phyloP scores from a whole-genome alignment of 495 filamentous ascomycete genomes.

The Xylaria flabelliformis region DNA sequence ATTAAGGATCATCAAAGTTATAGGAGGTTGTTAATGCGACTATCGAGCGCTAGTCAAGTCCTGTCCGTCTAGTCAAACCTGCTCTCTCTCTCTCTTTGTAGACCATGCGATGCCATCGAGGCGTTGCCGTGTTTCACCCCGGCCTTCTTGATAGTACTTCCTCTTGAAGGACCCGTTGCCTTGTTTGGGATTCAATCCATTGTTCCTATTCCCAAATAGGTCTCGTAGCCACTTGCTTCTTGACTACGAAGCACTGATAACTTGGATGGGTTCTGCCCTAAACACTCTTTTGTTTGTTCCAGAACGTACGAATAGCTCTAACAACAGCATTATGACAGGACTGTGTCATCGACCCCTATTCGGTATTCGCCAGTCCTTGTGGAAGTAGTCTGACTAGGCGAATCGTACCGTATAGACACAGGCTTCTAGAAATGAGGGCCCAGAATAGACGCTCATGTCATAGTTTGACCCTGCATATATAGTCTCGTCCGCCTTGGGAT shows the following conservation, averaged over 20 bases:
- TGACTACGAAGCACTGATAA: background rate
- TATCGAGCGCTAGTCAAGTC: conserved; percentile 11
- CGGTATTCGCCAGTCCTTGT: background rate
- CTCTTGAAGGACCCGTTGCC: background rate
- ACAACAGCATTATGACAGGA: background rate
- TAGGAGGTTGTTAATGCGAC: conserved; percentile 9
- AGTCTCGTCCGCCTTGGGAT: background rate
- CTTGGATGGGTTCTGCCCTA: background rate
- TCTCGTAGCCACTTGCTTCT: background rate
- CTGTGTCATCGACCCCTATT: background rate
- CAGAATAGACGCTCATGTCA: background rate
- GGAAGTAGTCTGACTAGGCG: background rate
- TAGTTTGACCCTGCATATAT: background rate
- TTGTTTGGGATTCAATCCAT: background rate
- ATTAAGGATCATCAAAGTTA: conserved; percentile 4
- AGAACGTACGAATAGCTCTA: background rate
- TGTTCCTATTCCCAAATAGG: background rate
- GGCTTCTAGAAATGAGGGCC: background rate
- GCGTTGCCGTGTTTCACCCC: background rate
- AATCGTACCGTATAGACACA: background rate
- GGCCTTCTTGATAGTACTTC: background rate
- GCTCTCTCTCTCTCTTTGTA: background rate
- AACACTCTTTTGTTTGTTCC: background rate
- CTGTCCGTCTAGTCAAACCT: background rate
- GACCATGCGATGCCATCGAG: background rate